Evolutionary conservation across 23 red algal genomes (phyloP), one percentile per base, ranked within the genome.

Genomic region (Agarophyton chilense): DNA sequence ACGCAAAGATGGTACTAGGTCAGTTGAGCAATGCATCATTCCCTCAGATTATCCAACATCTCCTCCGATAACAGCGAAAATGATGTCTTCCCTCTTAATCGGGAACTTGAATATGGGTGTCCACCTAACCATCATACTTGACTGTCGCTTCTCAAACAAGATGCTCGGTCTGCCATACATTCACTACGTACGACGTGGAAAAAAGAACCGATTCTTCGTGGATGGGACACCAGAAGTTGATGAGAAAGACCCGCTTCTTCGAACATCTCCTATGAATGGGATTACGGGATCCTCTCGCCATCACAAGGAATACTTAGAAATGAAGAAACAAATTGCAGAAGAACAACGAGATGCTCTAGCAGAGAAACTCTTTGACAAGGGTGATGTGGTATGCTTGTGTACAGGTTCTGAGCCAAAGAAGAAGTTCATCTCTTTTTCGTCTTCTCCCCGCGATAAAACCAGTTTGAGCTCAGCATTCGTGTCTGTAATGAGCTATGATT

Each of bases 111-210:
- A 78, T 25, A 78, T 79, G 1, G 72, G 85, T 40, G 85, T 44
- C n/a, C 34, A 41, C 61, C 2, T 89, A 42, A 77, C 70, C 2
- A 28, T 60, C 28, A 25, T 89, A 46, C 55, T 89, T 64, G 85
- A 89, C 42, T 89, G 85, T 47, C 70, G 72, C 0, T 52, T 62
- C 66, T 89, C 85, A 5, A 52, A 49, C 43, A 52, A 67, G 46
- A 54, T 89, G 29, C 54, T 89, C 49, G 38, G 34, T 24, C 67
- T 89, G 13, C 85, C 85, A 36, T 79, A 77, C 29, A 54, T 89
- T 62, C 71, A 89, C 26, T 62, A 42, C 18, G 40, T 78, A 18
- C n/a, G 41, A 60, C 53, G 58, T 9, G 68, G 54, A 74, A 40
- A 34, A 25, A 77, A 60, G 52, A 49, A 71, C 34, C 26, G 31